A percentile compares a stretch with the other conserved stretches of the same genome.
These are phyloP conservation scores for Erysimum cheiri DNA, from an alignment of 441 rosid species.

Conservation along the genomic window DNA sequence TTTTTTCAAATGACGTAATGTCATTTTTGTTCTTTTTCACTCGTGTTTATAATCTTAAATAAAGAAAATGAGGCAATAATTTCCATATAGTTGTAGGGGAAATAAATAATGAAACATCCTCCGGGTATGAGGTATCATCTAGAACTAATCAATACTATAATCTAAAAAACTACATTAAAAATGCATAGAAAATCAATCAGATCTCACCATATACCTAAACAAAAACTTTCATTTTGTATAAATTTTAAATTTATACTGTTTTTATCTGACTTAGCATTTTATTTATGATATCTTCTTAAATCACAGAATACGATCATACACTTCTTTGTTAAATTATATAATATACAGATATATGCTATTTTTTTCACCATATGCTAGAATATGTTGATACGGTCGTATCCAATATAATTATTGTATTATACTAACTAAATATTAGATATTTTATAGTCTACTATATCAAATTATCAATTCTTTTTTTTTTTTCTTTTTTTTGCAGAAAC, in stretches of 20 bases:
- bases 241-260: neutral
- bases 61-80: slow-evolving; percentile 26
- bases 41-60: slow-evolving; percentile 48
- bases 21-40: slow-evolving; percentile 39
- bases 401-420: neutral
- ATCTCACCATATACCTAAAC: neutral
- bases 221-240: neutral
- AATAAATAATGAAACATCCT: neutral
- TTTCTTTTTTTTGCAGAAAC: too few species aligned
- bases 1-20: slow-evolving; percentile 50
- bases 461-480: too few species aligned
- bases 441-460: neutral
- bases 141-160: neutral
- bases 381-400: slow-evolving; percentile 10
- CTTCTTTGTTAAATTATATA: neutral
- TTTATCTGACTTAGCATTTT: neutral
- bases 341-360: neutral
- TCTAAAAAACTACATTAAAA: neutral
- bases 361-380: neutral
- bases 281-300: neutral
- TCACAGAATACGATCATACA: neutral
- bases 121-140: neutral
- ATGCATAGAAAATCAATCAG: neutral
- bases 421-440: neutral
- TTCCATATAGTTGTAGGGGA: slow-evolving; percentile 8